phyloP scores from a whole-genome alignment of 352 stramenopile species.

The Thalassiosira exigua region DNA sequence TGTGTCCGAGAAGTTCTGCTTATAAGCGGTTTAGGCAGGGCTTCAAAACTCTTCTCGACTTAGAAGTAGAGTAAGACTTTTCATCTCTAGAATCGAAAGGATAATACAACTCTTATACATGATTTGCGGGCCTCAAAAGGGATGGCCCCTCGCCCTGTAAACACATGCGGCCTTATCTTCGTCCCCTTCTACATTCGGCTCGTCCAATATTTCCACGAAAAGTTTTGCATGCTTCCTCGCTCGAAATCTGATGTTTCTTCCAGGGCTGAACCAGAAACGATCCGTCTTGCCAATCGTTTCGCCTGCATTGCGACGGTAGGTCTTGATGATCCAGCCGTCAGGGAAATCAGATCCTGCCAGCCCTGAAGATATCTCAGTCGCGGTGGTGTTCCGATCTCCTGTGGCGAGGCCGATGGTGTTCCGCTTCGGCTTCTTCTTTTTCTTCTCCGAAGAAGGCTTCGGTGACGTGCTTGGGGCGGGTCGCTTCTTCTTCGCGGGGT shows the following conservation, averaged over 20 bases:
- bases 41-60: too few relatives aligned
- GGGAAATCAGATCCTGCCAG: conserved; percentile 53
- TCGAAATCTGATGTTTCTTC: conserved; percentile 52
- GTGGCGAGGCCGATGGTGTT: conserved; percentile 34
- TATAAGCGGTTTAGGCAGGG: too few relatives aligned
- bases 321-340: conserved; percentile 58
- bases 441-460: background rate
- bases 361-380: conserved; percentile 52
- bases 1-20: too few relatives aligned
- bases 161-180: conserved; percentile 50
- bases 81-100: too few relatives aligned
- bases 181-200: conserved; percentile 47
- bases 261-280: conserved; percentile 59
- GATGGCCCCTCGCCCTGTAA: conserved; percentile 47
- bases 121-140: too few relatives aligned
- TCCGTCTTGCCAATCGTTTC: conserved; percentile 63
- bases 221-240: conserved; percentile 55
- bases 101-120: too few relatives aligned
- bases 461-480: conserved; percentile 1
- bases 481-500: conserved; percentile 8
- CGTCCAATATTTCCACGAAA: conserved; percentile 57
- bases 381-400: conserved; percentile 53
- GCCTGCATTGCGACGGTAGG: conserved; percentile 46
- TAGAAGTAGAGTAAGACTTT: too few relatives aligned
- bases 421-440: conserved; percentile 42